Evolutionary conservation across 2,329 filamentous ascomycete genomes (phyloP), one percentile per base, ranked within the genome.

Genomic region (Ceratocystis eucalypticola): DNA sequence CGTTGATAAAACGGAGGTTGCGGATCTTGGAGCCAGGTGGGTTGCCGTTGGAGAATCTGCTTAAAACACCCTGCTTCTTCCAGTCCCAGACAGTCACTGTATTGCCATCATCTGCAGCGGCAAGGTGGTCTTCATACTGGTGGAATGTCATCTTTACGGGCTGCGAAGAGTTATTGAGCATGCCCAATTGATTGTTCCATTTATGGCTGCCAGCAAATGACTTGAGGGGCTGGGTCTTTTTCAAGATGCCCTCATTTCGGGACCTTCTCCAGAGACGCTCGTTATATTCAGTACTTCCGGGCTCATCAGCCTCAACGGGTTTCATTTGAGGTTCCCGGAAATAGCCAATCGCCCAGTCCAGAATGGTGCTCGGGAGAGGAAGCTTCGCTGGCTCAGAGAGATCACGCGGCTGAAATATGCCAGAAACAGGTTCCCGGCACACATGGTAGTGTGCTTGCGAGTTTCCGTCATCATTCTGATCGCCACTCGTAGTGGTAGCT

Each of bases 311-410:
- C 74, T 99, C 94, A 67, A 89, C 92, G 2, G 91, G 88, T 73
- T 94, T 95, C 94, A 99, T 97, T 76, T 99, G 94, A 41, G 94
- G 94, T 75, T 97, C 92, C 37, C 92, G 89, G 80, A 97, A 99
- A 74, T 99, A 97, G 75, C 93, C 93, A 57, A 94, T 91, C 3
- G 92, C 96, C 92, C 93, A 99, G 69, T 96, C 90, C 69, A 96
- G 81, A 75, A 97, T 96, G 7, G 82, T 86, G 74, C 91, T 96
- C 68, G 83, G 82, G 20, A 99, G 75, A 1, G 94, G 94, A 33
- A 97, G 81, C 12, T 75, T 76, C 1, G 89, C 87, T 8, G 79
- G 71, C 65, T 84, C 78, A 0, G 80, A 78, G 37, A 84, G 74
- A 68, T 86, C 81, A 67, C 87, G 83, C 63, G 84, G 79, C 69